Conservation (phyloP, 2,329 filamentous ascomycete genomes). For the Verticillium dahliae region DNA sequence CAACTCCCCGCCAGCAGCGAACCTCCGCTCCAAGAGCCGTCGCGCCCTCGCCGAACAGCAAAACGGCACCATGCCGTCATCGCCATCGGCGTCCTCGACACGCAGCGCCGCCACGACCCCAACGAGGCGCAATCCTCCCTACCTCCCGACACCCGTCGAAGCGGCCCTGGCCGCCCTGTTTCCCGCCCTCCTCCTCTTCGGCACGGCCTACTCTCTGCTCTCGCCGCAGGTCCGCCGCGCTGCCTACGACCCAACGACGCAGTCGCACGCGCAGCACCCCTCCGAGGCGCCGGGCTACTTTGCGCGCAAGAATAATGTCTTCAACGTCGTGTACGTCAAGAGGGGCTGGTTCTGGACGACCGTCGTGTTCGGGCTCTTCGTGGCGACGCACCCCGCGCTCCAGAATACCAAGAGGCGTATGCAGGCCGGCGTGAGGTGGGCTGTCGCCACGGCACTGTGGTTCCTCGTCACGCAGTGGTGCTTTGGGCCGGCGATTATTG, state of each 20-base stretch:
- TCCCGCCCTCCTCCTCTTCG: constrained; percentile 71
- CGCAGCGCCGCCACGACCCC: constrained; percentile 5
- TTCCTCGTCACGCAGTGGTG: constrained; percentile 91
- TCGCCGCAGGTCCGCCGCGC: constrained; percentile 64
- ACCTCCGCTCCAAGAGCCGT: constrained; percentile 10
- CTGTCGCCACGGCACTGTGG: constrained; percentile 71
- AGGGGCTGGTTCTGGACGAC: constrained; percentile 91
- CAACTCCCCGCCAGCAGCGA: constrained; percentile 8
- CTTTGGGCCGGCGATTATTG: constrained; percentile 85
- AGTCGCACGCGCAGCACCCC: constrained; percentile 55
- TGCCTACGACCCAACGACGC: constrained; percentile 54
- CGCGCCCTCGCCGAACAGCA: constrained; percentile 13
- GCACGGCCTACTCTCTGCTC: constrained; percentile 71
- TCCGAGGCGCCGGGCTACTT: constrained; percentile 73
- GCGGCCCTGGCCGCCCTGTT: constrained; percentile 61
- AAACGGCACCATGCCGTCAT: constrained; percentile 3
- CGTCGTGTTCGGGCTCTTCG: constrained; percentile 62
- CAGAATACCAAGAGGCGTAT: constrained; percentile 28
- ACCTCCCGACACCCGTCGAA: constrained; percentile 66
- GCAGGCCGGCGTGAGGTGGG: constrained; percentile 63
- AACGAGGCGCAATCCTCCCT: constrained; percentile 42
- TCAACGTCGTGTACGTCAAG: constrained; percentile 94
- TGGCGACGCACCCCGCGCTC: constrained; percentile 59
- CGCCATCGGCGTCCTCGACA: constrained; percentile 2
- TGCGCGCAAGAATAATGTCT: constrained; percentile 84